Evolutionary conservation across 192 early-diverging fungal species (phyloP), one percentile per base, ranked within the genome.

Genomic region (Umbelopsis vinacea): DNA sequence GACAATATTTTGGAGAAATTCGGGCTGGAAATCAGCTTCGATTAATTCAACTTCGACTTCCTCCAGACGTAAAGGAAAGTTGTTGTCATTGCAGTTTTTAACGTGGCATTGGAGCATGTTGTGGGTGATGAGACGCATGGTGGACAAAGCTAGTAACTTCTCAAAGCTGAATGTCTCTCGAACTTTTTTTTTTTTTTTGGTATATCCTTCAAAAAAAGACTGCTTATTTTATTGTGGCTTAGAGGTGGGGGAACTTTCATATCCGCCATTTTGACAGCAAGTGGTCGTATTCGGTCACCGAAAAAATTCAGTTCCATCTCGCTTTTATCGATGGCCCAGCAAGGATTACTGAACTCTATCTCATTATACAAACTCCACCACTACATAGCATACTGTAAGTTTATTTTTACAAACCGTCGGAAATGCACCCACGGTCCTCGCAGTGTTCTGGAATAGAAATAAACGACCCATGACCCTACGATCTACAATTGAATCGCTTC

Each of bases 101-200:
- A 93, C 97, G 77, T 97, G 94, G 91, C 97, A 99, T 85, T 96
- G 94, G 67, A 99, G 89, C 95, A 99, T 94, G 82, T 99, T 99
- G 87, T 99, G 97, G 40, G 96, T 97, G 47, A 99, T 89, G 72
- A 99, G 92, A 84, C 97, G 90, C 89, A 92, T 93, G 70, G 23
- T 83, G 46, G n/a, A 19, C 9, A 38, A 38, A 9, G 19, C 19
- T 38, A 23, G 47, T 29, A 46, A n/a, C 12, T 19, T 43, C 11
- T 43, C 40, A 43, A n/a, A 43, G 40, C 48, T 50, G 48, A 15
- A 17, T 50, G 29, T 29, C n/a, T n/a, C n/a, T n/a, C 29, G 29
- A 29, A 50, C 48, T 50, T 15, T 50, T 50, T 50, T 50, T 48
- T 48, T 48, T 50, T 50, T 50, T 50, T 17, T 5, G 6, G 19